Evolutionary conservation across 495 filamentous ascomycete genomes (phyloP).

Genomic region (Xylaria flabelliformis): DNA sequence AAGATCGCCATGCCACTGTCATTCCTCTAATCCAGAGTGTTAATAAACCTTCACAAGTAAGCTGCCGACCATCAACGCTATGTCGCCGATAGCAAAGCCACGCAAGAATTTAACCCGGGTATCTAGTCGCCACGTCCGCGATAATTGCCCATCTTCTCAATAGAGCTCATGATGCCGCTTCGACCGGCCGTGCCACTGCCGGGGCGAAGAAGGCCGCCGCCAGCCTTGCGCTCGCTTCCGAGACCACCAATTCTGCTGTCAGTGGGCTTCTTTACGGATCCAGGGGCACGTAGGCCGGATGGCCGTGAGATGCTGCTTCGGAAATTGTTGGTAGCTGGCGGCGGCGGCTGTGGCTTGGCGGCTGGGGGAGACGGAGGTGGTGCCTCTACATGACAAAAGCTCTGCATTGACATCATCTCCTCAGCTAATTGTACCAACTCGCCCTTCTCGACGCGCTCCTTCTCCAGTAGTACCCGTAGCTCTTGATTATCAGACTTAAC

Average conservation of each 20-base stretch:
- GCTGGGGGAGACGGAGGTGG: slow-evolving; percentile 26
- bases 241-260: slow-evolving; percentile 54
- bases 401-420: slow-evolving; percentile 76
- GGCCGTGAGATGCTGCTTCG: slow-evolving; percentile 39
- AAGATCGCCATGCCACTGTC: slow-evolving; percentile 24
- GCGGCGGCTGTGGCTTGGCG: slow-evolving; percentile 25
- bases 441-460: slow-evolving; percentile 89
- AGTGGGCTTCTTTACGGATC: slow-evolving; percentile 39
- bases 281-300: slow-evolving; percentile 54
- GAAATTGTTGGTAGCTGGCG: slow-evolving; percentile 30
- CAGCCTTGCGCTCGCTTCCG: slow-evolving; percentile 52
- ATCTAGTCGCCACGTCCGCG: slow-evolving; percentile 39
- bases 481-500: slow-evolving; percentile 70
- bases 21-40: slow-evolving; percentile 15
- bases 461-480: slow-evolving; percentile 68
- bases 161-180: slow-evolving; percentile 72
- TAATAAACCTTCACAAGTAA: slow-evolving; percentile 5
- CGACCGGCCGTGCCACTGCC: slow-evolving; percentile 51
- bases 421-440: slow-evolving; percentile 92
- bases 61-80: neutral
- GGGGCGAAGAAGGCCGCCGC: slow-evolving; percentile 51
- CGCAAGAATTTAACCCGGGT: neutral
- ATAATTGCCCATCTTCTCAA: slow-evolving; percentile 71
- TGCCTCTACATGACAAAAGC: slow-evolving; percentile 32
- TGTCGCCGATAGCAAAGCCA: slow-evolving; percentile 12